These are phyloP conservation scores for Vigna trinervia DNA, from an alignment of 306 rosid species.

Conservation along the genomic window DNA sequence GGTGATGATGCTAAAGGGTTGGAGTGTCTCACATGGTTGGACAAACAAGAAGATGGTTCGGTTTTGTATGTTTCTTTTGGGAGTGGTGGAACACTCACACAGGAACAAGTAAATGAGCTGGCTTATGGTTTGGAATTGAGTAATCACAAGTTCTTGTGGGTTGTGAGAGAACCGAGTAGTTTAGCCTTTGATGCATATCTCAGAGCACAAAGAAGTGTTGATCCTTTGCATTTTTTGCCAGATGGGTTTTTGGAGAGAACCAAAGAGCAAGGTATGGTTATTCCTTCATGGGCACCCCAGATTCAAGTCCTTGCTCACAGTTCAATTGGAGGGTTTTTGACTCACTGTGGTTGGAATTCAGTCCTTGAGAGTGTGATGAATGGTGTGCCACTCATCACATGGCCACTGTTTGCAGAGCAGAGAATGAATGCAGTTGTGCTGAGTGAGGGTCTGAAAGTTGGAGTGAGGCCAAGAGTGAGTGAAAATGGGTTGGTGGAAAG, in stretches of 20 bases:
- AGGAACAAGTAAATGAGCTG: background rate
- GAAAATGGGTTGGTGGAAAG: slow-evolving; percentile 35
- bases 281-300: slow-evolving; percentile 41
- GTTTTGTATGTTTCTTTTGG: slow-evolving; percentile 49
- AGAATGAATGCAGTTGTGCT: slow-evolving; percentile 35
- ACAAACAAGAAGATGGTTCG: slow-evolving; percentile 30
- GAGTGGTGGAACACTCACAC: slow-evolving; percentile 24
- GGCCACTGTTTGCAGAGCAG: slow-evolving; percentile 45
- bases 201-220: background rate
- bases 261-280: slow-evolving; percentile 32
- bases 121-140: slow-evolving; percentile 17
- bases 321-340: slow-evolving; percentile 36
- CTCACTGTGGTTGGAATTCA: slow-evolving; percentile 35
- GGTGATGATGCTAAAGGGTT: background rate
- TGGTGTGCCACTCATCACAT: slow-evolving; percentile 35
- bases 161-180: slow-evolving; percentile 12
- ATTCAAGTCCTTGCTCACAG: slow-evolving; percentile 33
- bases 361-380: slow-evolving; percentile 10
- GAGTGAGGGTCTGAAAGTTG: slow-evolving; percentile 34
- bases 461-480: slow-evolving; percentile 16
- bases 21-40: slow-evolving; percentile 39
- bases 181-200: slow-evolving; percentile 6
- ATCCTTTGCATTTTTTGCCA: slow-evolving; percentile 30
- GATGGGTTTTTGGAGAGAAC: slow-evolving; percentile 34
- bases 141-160: slow-evolving; percentile 12